Percentiles rank a stretch among this genome's conserved stretches.
These are phyloP conservation scores for Saccharomycopsis sp. DNA, from an alignment of 805 yeast genomes.

Conservation along the genomic window DNA sequence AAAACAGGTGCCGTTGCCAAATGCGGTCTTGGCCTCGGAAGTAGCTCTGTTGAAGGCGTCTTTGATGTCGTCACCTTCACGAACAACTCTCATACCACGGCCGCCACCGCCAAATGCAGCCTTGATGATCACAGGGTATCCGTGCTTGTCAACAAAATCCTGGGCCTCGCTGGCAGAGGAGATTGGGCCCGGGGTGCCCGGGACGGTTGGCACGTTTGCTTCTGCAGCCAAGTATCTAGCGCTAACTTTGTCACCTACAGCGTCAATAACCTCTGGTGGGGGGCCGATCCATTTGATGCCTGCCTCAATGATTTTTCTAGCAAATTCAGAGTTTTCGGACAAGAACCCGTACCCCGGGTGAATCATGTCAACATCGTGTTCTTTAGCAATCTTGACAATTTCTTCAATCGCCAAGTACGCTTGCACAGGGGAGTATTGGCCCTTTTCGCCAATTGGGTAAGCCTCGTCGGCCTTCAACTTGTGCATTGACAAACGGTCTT, in stretches of 20 bases:
- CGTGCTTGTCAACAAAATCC: slow-evolving; percentile 72
- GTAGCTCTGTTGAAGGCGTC: slow-evolving; percentile 93
- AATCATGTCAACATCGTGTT: slow-evolving; percentile 72
- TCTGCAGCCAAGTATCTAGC: slow-evolving; percentile 81
- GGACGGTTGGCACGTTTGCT: slow-evolving; percentile 86
- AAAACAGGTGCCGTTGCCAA: slow-evolving; percentile 97
- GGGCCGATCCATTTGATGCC: slow-evolving; percentile 98
- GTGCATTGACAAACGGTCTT: slow-evolving; percentile 91
- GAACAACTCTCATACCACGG: slow-evolving; percentile 98
- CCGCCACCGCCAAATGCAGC: slow-evolving; percentile 99
- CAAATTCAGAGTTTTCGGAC: slow-evolving; percentile 88
- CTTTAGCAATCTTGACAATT: slow-evolving; percentile 75
- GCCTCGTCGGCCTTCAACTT: slow-evolving; percentile 91
- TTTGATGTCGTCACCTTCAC: slow-evolving; percentile 86
- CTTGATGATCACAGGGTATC: slow-evolving; percentile 93
- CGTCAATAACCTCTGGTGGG: slow-evolving; percentile 72
- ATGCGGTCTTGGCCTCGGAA: slow-evolving; percentile 91
- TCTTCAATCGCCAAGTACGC: slow-evolving; percentile 95
- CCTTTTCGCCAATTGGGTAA: slow-evolving; percentile 81
- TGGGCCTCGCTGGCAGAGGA: slow-evolving; percentile 68
- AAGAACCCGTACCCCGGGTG: slow-evolving; percentile 92
- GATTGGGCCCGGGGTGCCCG: slow-evolving; percentile 98
- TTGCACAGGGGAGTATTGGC: slow-evolving; percentile 89
- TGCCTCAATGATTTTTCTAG: slow-evolving; percentile 77
- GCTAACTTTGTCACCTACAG: slow-evolving; percentile 94